Evolutionary conservation across 2,329 filamentous ascomycete species (phyloP), one percentile per base, ranked within the genome.

Genomic region (Helicocarpus griseus): DNA sequence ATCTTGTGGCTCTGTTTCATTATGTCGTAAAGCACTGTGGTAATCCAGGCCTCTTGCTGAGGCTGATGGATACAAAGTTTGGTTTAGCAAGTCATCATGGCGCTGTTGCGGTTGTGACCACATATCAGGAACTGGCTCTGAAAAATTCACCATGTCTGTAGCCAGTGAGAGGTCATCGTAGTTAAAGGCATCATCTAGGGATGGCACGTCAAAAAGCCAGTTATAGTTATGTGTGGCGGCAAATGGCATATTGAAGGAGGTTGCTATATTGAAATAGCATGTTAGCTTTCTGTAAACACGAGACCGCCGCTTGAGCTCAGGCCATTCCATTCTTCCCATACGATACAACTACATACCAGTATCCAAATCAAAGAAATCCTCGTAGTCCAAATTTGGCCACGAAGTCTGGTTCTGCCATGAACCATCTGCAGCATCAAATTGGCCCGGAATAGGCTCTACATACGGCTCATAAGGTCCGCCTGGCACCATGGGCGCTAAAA

Each of bases 201-300:
- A 65, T 13, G 59, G 52, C 11, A 65, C 60, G 36, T 79, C 75
- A 57, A 83, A 83, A 2, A 83, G 61, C 79, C 80, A 83, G 52
- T 78, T 80, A 59, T 83, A 83, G 51, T 83, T 80, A 55, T 72
- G 72, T 53, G 79, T 78, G 1, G 80, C 82, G 2, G 80, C 82
- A 61, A 81, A 83, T 4, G 80, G 80, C 66, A 81, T 80, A 50
- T 83, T 83, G 61, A 83, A 83, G 0, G 79, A 81, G 58, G 75
- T 80, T 28, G 80, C 79, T 61, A 50, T 24, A 48, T 7, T 8
- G 13, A 31, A 31, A 31, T 8, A 31, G 13, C 2, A 31, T 44
- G 14, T 44, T 44, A 44, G 41, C 28, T 1, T 35, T 47, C 19
- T 11, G 13, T 19, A 35, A n/a, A 8, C 11, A 35, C 11, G 21